phyloP scores from a whole-genome alignment of 176 grass and related monocot species.

The Zoysia pacifica region DNA sequence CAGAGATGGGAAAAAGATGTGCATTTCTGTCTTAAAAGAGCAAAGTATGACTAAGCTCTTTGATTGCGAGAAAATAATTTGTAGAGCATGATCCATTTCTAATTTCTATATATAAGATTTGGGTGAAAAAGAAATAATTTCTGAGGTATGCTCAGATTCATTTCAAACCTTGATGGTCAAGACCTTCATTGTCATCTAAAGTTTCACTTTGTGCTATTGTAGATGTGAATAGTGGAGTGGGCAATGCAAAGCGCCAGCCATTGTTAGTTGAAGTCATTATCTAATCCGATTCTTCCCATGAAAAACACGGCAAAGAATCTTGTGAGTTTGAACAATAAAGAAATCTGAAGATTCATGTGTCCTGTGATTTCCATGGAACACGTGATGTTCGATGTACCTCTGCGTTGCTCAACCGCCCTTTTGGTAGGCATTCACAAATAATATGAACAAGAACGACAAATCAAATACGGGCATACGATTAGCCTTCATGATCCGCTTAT shows the following conservation, averaged over 20 bases:
- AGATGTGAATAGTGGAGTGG: background rate
- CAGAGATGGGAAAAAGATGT: background rate
- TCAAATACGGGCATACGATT: background rate
- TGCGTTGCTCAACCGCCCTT: background rate
- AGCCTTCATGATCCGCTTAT: background rate
- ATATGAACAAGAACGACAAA: background rate
- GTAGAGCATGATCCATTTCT: background rate
- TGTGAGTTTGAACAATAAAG: background rate
- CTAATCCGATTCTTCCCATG: background rate
- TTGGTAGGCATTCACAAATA: background rate
- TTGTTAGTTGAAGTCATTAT: background rate
- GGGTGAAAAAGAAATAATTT: background rate
- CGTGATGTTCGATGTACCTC: background rate
- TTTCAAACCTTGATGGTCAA: background rate
- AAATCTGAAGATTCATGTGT: background rate
- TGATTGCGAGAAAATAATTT: background rate
- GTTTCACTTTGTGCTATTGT: background rate
- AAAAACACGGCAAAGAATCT: background rate
- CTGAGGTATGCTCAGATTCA: background rate
- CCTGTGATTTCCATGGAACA: background rate
- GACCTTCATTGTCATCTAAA: background rate
- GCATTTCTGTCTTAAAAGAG: background rate
- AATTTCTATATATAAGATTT: background rate
- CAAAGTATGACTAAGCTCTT: no score
- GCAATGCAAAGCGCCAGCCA: background rate